A percentile compares a stretch with the other conserved stretches of the same genome.
phyloP scores from a whole-genome alignment of 2,329 filamentous ascomycete species.

The Ascochyta koolunga region DNA sequence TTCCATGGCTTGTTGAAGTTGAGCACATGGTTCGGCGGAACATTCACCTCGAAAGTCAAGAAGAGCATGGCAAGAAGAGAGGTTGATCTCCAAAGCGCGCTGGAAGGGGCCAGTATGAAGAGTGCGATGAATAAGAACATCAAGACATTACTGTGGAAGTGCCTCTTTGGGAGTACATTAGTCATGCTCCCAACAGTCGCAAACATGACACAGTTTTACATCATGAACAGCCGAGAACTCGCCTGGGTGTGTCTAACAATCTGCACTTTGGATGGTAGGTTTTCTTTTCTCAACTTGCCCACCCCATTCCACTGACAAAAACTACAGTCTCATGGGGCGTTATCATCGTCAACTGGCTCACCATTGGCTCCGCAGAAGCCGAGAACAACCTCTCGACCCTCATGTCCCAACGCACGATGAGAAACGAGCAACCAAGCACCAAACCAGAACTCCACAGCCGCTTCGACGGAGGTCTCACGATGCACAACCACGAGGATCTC shows the following conservation, averaged over 20 bases:
- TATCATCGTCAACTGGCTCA: constrained; percentile 40
- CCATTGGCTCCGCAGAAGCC: constrained; percentile 31
- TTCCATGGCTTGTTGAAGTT: constrained; percentile 17
- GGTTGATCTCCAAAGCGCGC: not conserved
- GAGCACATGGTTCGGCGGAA: constrained; percentile 2
- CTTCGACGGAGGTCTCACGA: not conserved
- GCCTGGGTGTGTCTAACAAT: constrained; percentile 49
- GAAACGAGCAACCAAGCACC: not conserved
- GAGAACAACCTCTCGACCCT: constrained; percentile 25
- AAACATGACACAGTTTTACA: constrained; percentile 44
- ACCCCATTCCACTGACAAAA: not conserved
- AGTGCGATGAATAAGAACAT: constrained; percentile 22
- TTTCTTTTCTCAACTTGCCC: not conserved
- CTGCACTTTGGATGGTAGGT: constrained; percentile 48
- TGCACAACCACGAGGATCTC: not conserved
- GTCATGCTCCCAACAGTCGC: constrained; percentile 47
- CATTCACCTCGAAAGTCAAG: not conserved
- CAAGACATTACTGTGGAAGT: constrained; percentile 32
- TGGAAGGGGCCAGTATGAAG: not conserved
- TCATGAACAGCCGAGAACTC: constrained; percentile 40
- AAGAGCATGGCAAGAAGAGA: constrained; percentile 2
- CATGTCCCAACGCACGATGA: constrained; percentile 10
- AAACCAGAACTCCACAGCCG: not conserved
- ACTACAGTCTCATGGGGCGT: constrained; percentile 34
- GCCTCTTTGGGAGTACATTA: constrained; percentile 36